Evolutionary conservation across 2,329 filamentous ascomycete species (phyloP), one percentile per base, ranked within the genome.

Genomic region (Trichophyton verrucosum): DNA sequence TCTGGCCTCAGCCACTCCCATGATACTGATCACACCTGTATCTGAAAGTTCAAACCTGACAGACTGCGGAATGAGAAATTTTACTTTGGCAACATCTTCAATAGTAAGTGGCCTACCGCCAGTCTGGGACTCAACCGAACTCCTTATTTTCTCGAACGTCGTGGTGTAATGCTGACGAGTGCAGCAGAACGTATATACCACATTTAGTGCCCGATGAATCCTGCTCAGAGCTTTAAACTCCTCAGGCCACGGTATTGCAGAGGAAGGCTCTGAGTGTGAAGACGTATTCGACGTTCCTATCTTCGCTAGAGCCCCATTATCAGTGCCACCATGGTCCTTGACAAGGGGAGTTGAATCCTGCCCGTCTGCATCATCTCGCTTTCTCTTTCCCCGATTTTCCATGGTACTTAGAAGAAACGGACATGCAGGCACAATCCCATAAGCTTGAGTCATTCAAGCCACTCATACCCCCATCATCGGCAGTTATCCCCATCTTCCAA

Each of bases 171-270:
- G 89, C 71, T 95, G 96, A 53, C 94, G 85, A 0, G 92, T 92
- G 70, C 86, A 94, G 76, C 90, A 95, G 70, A 99, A 97, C 0
- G 94, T 97, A 68, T 90, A 96, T 0, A 97, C 90, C 1, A 97
- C 76, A 67, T 96, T 99, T 62, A 99, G 76, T 1, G 94, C 92
- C 63, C 85, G 83, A 71, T 97, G 88, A 0, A 86, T 88, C 71
- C 86, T 85, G 27, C 87, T 84, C 7, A 97, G 80, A 47, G 79
- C 77, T 61, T 83, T 86, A 72, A 97, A 89, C 53, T 81, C 78
- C 1, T 83, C 80, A 0, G 91, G 91, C 91, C 92, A 96, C 47
- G 81, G 80, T 58, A 81, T 70, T 1, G 66, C 66, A 44, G 67
- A 17, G 68, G 70, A 1, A 64, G 67, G 57, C 55, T 65, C 66